Base-by-base conservation (phyloP, 2,329 filamentous ascomycete species). In the Fusarium luffae region DNA sequence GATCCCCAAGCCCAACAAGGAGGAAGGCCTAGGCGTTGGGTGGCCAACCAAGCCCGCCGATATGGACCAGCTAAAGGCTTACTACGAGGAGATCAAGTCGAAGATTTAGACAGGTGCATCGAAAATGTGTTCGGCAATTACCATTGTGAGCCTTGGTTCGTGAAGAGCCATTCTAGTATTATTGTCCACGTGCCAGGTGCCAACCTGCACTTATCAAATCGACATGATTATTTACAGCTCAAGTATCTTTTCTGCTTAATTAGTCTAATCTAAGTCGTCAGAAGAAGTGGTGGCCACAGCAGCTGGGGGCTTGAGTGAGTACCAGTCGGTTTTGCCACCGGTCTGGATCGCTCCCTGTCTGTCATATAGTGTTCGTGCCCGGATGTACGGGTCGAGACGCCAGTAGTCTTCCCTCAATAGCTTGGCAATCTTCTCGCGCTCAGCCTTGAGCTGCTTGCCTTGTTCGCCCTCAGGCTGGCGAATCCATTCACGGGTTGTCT, bases 1-100 rank as follows among this genome's bases (percentile, higher is more conserved):
- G 92, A 99, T 99, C 68, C 96, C 96, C 37, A 99, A 99, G 85
- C 95, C 96, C 54, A 97, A 93, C 76, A 84, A 90, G 75, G 77
- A 85, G 37, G 92, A 98, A 79, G 96, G 96, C 9, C 84, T 99
- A 54, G 89, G 87, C 7, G 86, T 98, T 72, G 79, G 82, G 34
- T 99, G 96, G 96, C 93, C 94, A 21, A 84, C 90, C 69, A 87
- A 93, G 81, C 80, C 84, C 66, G 86, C 87, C 3, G 90, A 97
- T 74, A 97, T 96, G 91, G 92, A 93, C 2, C 88, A 90, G 78
- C 83, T 99, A 75, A 93, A 94, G 85, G 88, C 88, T 68, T 83
- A 97, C 66, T 85, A 88, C 66, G 93, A 95, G 79, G 92, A 97
- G 58, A 85, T 99, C 77, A 97, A 97, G 87, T 82, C 91, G 18